These are phyloP conservation scores for Ophiostoma tasmaniense DNA, from an alignment of 2,329 filamentous ascomycete species.

Conservation along the genomic window DNA sequence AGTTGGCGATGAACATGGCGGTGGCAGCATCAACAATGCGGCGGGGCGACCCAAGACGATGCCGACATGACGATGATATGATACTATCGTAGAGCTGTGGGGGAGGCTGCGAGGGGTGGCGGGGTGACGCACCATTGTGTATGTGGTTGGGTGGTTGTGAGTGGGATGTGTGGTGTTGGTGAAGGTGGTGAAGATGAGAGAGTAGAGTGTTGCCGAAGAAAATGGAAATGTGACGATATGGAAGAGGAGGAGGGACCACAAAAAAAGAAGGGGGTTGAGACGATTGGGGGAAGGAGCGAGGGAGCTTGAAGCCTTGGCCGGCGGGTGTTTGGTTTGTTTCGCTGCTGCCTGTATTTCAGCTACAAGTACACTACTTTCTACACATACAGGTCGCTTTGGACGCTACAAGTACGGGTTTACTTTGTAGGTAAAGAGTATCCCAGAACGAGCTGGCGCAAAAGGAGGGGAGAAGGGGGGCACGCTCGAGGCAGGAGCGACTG, in stretches of 20 bases:
- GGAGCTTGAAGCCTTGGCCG: conserved; percentile 16
- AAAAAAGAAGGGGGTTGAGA: conserved; percentile 10
- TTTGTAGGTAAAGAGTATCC: neutral
- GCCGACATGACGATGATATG: neutral
- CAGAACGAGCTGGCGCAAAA: conserved; percentile 8
- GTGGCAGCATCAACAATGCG: neutral
- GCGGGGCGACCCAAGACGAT: neutral
- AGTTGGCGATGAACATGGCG: neutral
- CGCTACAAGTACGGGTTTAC: neutral
- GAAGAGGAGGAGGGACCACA: conserved; percentile 7
- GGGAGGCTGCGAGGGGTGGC: neutral
- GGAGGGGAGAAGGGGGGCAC: conserved; percentile 11
- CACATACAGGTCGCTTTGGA: neutral
- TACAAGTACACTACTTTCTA: neutral
- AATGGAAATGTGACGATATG: conserved; percentile 8
- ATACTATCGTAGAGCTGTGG: neutral
- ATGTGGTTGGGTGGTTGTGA: neutral
- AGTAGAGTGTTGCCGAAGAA: conserved; percentile 5
- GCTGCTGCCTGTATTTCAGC: neutral
- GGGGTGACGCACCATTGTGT: conserved; percentile 6
- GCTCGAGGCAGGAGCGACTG: neutral
- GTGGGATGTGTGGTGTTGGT: neutral
- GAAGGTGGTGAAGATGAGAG: neutral
- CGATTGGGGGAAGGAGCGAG: conserved; percentile 11
- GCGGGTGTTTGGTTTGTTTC: neutral